Evolutionary conservation across 2,329 filamentous ascomycete species (phyloP).

Genomic region (Elsinoe batatas): DNA sequence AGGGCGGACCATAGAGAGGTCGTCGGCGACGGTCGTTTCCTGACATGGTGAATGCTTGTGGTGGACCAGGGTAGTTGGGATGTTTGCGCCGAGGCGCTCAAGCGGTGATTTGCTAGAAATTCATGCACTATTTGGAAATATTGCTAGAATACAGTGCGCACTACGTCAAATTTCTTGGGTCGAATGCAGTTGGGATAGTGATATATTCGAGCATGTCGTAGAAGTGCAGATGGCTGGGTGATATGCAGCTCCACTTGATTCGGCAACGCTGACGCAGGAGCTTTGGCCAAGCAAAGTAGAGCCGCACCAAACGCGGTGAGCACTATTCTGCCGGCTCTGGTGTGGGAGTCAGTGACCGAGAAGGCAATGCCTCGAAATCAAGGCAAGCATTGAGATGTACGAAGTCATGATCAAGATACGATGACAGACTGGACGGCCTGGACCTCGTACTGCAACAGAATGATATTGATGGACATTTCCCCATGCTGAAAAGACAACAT

Average conservation of each 20-base stretch:
- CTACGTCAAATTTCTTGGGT: no score
- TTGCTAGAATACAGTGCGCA: no score
- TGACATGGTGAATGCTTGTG: background rate
- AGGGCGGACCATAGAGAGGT: conserved; percentile 29
- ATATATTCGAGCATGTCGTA: background rate
- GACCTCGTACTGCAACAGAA: no score
- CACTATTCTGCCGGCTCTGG: background rate
- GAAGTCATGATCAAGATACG: background rate
- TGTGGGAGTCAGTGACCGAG: background rate
- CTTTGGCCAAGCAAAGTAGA: background rate
- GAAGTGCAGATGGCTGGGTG: conserved; percentile 1
- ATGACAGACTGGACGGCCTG: no score
- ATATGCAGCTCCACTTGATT: conserved; percentile 3
- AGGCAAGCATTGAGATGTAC: background rate
- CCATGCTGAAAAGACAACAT: background rate
- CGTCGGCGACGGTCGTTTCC: conserved; percentile 39
- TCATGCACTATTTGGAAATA: background rate
- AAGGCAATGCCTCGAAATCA: background rate
- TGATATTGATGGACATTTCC: no score
- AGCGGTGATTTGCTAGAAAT: background rate
- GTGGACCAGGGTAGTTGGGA: background rate
- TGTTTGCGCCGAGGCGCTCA: conserved; percentile 11
- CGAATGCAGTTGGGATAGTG: background rate
- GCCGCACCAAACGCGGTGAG: background rate
- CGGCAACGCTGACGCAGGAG: conserved; percentile 10